Base-by-base conservation (phyloP, 345 rosid species). In the Diplotaxis tenuifolia region DNA sequence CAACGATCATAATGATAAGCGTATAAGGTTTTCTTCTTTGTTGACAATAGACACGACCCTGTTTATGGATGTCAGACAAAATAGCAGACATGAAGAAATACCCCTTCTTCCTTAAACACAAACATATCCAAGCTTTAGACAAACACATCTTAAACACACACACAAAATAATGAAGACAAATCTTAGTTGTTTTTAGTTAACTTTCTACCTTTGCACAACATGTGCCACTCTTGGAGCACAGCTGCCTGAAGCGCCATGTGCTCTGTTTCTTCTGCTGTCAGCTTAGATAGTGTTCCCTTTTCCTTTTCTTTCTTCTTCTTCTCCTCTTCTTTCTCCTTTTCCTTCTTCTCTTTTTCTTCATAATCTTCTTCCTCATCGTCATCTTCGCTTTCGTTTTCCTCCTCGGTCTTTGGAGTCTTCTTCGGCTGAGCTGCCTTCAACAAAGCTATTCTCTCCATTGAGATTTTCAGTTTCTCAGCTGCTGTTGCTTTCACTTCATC, bases 221-320 rank as follows among this genome's bases (percentile, higher is more conserved):
- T 74, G 85, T 92, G 99, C 99, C 99, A 95, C 67, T 95, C 97
- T 76, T 88, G 97, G 38, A 95, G 92, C 18, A 95, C 97, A 3
- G 97, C 93, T 2, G 96, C 87, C 81, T 92, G 99, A 73, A 92
- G 96, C 2, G 99, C 99, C 70, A 84, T 88, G 79, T 91, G 99
- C 81, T 95, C 97, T 31, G 90, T 90, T 80, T 91, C 98, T 82
- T 95, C 99, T 9, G 97, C 96, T 1, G 99, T 89, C 65, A 90
- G 68, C 84, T 87, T 95, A 0, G 93, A 85, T 16, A 95, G 63
- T 7, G 93, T 89, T 22, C 91, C 76, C 18, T 90, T 87, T 70
- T 89, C 93, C 78, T 89, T 86, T 1, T 78, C 50, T 77, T 90
- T 87, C 6, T 77, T 45, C 34, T 76, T 52, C 56, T 75, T 83